Evolutionary conservation across 2,329 filamentous ascomycete species (phyloP).

Genomic region (Fusarium pilosicola): DNA sequence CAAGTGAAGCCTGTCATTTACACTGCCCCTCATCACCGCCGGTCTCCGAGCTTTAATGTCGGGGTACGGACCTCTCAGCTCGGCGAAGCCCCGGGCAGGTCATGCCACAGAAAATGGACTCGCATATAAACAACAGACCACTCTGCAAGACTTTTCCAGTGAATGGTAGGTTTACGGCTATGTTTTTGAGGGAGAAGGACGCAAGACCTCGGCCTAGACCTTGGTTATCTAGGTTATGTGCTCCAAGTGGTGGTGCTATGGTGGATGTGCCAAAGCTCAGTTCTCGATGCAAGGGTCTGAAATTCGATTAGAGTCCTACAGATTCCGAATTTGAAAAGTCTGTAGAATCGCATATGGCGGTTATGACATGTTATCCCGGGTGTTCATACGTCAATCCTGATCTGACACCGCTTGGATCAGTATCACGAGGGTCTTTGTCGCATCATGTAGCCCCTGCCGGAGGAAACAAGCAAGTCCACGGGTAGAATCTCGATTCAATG

Average conservation of each 20-base stretch:
- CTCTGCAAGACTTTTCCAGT: not conserved
- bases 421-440: constrained; percentile 8
- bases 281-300: constrained; percentile 1
- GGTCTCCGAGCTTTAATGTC: constrained; percentile 39
- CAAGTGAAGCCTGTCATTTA: not conserved
- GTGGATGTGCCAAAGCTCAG: constrained; percentile 17
- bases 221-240: not conserved
- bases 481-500: constrained; percentile 11
- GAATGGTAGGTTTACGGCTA: not conserved
- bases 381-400: not conserved
- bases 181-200: not conserved
- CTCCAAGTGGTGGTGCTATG: not conserved
- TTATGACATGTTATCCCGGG: not conserved
- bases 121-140: constrained; percentile 18
- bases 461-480: not conserved
- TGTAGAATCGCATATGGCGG: not conserved
- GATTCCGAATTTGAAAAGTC: not conserved
- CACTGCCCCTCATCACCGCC: constrained; percentile 31
- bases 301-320: not conserved
- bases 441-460: not conserved
- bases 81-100: constrained; percentile 22
- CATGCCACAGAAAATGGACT: constrained; percentile 15
- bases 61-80: constrained; percentile 35
- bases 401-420: constrained; percentile 5
- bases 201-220: not conserved